Conservation (phyloP, 2,329 filamentous ascomycete genomes). For the Chrysosporium keratinophilum region DNA sequence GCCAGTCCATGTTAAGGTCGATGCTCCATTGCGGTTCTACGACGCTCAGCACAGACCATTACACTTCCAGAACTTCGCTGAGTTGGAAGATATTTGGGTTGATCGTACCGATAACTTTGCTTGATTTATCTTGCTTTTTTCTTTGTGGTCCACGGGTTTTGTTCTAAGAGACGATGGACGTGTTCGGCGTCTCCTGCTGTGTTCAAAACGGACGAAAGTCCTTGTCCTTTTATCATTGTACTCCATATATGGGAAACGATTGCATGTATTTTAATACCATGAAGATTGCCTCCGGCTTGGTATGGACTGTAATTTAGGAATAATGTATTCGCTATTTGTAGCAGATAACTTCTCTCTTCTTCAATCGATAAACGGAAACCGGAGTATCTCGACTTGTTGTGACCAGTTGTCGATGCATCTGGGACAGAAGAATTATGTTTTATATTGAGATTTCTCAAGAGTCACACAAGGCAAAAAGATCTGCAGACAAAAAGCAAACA, state of each 20-base stretch:
- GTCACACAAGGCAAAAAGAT: too few species aligned
- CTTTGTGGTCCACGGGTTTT: conserved; percentile 5
- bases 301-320: conserved; percentile 1
- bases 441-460: too few species aligned
- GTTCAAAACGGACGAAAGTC: not conserved
- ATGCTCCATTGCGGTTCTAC: conserved; percentile 84
- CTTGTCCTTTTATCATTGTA: too few species aligned
- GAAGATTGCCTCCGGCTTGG: not conserved
- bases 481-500: too few species aligned
- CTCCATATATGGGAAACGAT: not conserved
- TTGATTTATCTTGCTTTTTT: conserved; percentile 37
- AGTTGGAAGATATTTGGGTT: conserved; percentile 93
- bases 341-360: not conserved
- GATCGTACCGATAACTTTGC: conserved; percentile 90
- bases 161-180: not conserved
- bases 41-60: conserved; percentile 82
- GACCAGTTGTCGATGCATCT: too few species aligned
- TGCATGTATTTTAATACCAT: conserved; percentile 5
- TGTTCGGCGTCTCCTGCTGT: not conserved
- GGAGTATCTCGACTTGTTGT: too few species aligned
- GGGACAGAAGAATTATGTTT: too few species aligned
- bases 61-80: conserved; percentile 95
- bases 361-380: too few species aligned
- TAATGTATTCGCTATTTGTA: not conserved
- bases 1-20: conserved; percentile 80